These are phyloP conservation scores for Ogataea trehaloabstinens DNA, from an alignment of 805 yeast genomes.

Conservation along the genomic window DNA sequence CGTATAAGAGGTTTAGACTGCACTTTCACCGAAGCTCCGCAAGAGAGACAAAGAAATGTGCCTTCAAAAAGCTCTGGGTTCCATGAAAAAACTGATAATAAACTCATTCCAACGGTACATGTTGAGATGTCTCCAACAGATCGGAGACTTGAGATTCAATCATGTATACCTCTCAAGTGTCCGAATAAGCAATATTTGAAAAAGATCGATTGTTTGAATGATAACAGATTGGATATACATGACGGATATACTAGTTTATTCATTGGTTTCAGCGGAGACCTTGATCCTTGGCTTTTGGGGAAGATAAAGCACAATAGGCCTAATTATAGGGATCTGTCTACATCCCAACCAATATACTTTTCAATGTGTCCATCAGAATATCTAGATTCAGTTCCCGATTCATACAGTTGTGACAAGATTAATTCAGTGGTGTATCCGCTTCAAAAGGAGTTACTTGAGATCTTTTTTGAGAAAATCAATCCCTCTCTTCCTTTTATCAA, in stretches of 20 bases:
- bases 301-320: background rate
- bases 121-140: background rate
- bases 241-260: constrained; percentile 10
- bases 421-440: constrained; percentile 8
- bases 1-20: constrained; percentile 2
- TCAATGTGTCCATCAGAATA: constrained; percentile 8
- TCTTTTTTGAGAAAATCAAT: constrained; percentile 4
- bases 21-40: constrained; percentile 7
- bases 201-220: background rate
- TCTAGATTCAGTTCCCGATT: constrained; percentile 8
- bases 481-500: constrained; percentile 7
- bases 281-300: constrained; percentile 11
- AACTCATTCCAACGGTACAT: background rate
- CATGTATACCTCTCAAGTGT: constrained; percentile 2
- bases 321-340: constrained; percentile 5
- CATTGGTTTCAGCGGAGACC: constrained; percentile 11
- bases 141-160: constrained; percentile 4
- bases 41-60: background rate
- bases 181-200: background rate
- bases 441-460: constrained; percentile 5
- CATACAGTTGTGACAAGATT: constrained; percentile 7
- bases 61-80: background rate
- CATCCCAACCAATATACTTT: constrained; percentile 5
- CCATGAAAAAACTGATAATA: background rate
- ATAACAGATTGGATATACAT: constrained; percentile 7